Evolutionary conservation across 306 rosid genomes (phyloP).

Genomic region (Psophocarpus tetragonolobus): DNA sequence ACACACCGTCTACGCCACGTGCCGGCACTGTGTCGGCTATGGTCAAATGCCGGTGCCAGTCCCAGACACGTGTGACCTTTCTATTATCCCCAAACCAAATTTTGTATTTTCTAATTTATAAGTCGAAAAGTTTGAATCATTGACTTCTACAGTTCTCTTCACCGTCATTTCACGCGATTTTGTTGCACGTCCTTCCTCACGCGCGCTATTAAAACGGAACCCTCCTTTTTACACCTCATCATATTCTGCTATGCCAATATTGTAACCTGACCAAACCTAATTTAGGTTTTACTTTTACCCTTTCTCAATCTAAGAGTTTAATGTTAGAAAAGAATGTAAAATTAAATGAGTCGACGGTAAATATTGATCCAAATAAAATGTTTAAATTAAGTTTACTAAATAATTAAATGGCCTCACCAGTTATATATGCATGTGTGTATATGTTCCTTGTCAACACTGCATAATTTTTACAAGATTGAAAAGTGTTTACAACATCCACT

Average conservation of each 20-base stretch:
- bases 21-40: constrained; percentile 44
- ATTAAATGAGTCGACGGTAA: neutral
- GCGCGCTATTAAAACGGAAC: neutral
- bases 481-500: neutral
- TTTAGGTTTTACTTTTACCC: neutral
- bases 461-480: neutral
- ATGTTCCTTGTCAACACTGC: neutral
- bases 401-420: neutral
- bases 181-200: neutral
- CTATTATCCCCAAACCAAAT: constrained; percentile 34
- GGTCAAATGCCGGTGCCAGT: constrained; percentile 88
- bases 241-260: neutral
- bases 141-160: constrained; percentile 43
- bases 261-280: neutral
- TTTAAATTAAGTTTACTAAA: neutral
- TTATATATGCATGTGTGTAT: too few relatives aligned
- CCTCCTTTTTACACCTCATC: constrained; percentile 2
- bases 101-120: constrained; percentile 17
- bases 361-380: neutral
- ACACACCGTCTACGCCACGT: constrained; percentile 43
- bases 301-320: neutral
- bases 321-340: neutral
- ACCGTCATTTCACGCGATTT: neutral
- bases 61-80: constrained; percentile 52
- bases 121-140: constrained; percentile 50